Conservation (phyloP, 305 asterid genomes). For the Fraxinus velutina region DNA sequence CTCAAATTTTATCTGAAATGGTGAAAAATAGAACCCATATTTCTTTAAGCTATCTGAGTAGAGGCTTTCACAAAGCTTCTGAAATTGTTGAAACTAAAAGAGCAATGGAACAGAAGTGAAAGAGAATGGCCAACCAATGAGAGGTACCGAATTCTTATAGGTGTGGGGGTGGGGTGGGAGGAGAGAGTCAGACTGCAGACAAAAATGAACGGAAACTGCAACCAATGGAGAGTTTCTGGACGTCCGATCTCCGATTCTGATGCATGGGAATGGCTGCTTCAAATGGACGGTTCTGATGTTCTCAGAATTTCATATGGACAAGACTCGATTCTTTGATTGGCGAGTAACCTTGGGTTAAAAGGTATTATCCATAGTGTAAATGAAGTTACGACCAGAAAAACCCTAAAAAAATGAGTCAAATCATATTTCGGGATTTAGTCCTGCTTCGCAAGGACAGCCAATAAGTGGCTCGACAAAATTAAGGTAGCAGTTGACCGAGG, state of each 20-base stretch:
- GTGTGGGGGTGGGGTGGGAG: background rate
- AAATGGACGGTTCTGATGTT: constrained; percentile 35
- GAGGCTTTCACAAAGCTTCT: constrained; percentile 40
- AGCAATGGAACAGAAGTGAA: constrained; percentile 49
- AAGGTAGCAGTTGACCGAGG: constrained; percentile 53
- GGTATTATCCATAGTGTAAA: constrained; percentile 40
- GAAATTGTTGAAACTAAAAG: constrained; percentile 38
- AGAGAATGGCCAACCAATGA: constrained; percentile 36
- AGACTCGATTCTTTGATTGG: constrained; percentile 19
- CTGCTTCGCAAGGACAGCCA: constrained; percentile 59
- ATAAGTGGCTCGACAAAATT: constrained; percentile 70
- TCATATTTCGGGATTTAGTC: constrained; percentile 44
- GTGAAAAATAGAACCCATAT: constrained; percentile 10
- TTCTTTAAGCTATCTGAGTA: constrained; percentile 24
- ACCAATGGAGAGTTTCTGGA: constrained; percentile 50
- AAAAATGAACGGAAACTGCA: constrained; percentile 28
- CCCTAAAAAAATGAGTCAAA: constrained; percentile 40
- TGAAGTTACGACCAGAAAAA: background rate
- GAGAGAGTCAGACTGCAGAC: constrained; percentile 7
- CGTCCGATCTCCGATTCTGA: constrained; percentile 29
- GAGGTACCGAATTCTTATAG: constrained; percentile 18
- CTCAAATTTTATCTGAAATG: constrained; percentile 12
- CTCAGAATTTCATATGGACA: constrained; percentile 9
- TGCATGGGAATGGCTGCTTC: constrained; percentile 29
- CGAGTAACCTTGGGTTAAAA: constrained; percentile 29